Base-by-base conservation (phyloP, 345 rosid genomes). In the Cardamine chenopodiifolia region DNA sequence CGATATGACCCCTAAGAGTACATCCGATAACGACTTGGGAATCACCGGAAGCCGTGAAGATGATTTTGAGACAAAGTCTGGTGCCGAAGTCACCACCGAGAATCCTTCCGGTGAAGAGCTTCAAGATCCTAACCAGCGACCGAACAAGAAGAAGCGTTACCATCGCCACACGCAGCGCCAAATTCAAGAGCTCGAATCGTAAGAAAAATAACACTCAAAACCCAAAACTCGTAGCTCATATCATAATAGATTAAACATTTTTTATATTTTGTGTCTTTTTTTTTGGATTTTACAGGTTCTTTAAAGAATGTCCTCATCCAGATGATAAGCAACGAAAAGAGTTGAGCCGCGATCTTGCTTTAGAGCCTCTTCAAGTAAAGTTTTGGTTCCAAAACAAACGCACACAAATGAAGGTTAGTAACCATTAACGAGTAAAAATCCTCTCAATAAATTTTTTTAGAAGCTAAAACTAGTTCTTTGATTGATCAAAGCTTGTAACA, bases 321-420 rank as follows among this genome's bases (percentile, higher is more conserved):
- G 99, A 90, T 65, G 99, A 95, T 76, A 95, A 95, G 83, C 99
- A 95, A 82, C 77, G 99, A 52, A 95, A 95, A 76, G 93, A 88
- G 82, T 81, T 95, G 74, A 82, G 99, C 67, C 84, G 96, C 0
- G 90, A 89, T 78, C 85, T 95, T 47, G 78, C 78, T 29, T 74
- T 95, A 68, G 97, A 92, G 79, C 97, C 97, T 54, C 79, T 95
- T 73, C 99, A 95, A 77, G 83, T 95, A 42, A 95, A 95, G 72
- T 95, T 95, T 81, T 95, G 99, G 98, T 94, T 94, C 81, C 98
- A 94, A 84, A 94, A 91, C 84, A 94, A 91, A 80, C 98, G 97
- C 40, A 95, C 99, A 28, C 99, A 92, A 76, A 87, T 90, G 92
- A 95, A 95, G 99, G 99, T 91, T 20, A 26, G 42, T 71, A 39